Conservation (phyloP, 371 early-diverging fungal genomes). For the Basidiobolus meristosporus region DNA sequence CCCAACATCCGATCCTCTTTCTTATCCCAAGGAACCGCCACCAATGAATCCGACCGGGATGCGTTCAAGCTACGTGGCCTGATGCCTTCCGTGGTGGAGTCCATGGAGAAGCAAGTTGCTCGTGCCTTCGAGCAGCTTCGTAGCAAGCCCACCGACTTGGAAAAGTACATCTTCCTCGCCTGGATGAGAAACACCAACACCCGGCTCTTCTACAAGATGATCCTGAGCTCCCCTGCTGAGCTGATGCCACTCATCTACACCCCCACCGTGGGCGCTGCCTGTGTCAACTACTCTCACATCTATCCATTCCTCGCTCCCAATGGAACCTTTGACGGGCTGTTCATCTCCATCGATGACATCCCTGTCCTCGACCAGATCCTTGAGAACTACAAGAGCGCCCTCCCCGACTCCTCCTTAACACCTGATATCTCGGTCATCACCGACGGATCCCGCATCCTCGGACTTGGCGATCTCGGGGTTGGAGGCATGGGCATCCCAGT, state of each 20-base stretch:
- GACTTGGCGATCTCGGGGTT: conserved; percentile 79
- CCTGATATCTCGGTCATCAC: conserved; percentile 77
- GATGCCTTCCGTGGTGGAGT: conserved; percentile 46
- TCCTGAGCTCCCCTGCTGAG: conserved; percentile 54
- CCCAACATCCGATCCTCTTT: too few relatives aligned
- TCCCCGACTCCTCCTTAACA: conserved; percentile 13
- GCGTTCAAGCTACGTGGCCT: conserved; percentile 41
- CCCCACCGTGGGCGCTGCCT: conserved; percentile 81
- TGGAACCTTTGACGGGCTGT: conserved; percentile 68
- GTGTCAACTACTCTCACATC: conserved; percentile 71
- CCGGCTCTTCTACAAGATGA: conserved; percentile 56
- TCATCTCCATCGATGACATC: conserved; percentile 51
- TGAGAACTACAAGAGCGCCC: conserved; percentile 28
- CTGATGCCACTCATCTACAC: conserved; percentile 51
- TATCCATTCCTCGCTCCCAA: conserved; percentile 63
- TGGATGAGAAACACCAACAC: conserved; percentile 56
- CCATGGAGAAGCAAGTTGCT: conserved; percentile 39
- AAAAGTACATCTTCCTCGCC: conserved; percentile 67
- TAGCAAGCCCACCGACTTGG: conserved; percentile 33
- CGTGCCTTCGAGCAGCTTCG: conserved; percentile 50
- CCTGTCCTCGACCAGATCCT: conserved; percentile 47
- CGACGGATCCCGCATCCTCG: conserved; percentile 83
- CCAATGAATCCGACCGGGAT: conserved; percentile 20
- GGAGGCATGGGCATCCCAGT: conserved; percentile 86
- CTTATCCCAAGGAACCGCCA: conserved; percentile 23